Conservation (phyloP, 768 basidiomycete genomes). For the Sporobolomyces roseus region DNA sequence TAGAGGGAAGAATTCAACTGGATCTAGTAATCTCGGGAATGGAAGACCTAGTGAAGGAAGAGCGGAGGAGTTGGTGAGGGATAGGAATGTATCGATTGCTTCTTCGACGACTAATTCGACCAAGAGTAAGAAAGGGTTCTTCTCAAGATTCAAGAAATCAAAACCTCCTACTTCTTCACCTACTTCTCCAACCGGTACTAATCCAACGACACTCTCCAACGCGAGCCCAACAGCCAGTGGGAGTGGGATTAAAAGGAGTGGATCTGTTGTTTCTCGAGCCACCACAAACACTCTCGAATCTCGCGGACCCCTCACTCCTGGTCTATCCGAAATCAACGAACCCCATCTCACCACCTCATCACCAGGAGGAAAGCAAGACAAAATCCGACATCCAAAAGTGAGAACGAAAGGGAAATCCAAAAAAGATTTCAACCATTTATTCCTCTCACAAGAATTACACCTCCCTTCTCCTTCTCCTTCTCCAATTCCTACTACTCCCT, state of each 20-base stretch:
- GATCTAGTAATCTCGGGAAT: no score
- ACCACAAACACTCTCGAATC: no score
- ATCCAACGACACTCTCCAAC: not conserved
- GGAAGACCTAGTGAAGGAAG: no score
- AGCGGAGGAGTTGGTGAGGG: no score
- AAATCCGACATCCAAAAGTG: conserved; percentile 35
- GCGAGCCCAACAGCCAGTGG: not conserved
- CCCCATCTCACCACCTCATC: no score
- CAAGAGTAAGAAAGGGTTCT: not conserved
- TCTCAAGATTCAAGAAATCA: conserved; percentile 1
- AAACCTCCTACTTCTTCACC: not conserved
- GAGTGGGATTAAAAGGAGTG: not conserved
- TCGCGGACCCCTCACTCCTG: no score
- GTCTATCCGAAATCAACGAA: no score
- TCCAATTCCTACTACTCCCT: not conserved
- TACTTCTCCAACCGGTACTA: not conserved
- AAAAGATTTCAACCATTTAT: conserved; percentile 41
- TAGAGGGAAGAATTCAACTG: no score
- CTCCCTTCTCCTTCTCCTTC: not conserved
- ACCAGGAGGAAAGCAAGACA: conserved; percentile 4
- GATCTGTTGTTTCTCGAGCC: not conserved
- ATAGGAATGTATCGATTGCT: not conserved
- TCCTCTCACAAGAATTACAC: conserved; percentile 44
- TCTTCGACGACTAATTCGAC: not conserved
- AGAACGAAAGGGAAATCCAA: conserved; percentile 32